These are phyloP conservation scores for Punctularia strigosozonata DNA, from an alignment of 768 basidiomycete species.

Conservation along the genomic window DNA sequence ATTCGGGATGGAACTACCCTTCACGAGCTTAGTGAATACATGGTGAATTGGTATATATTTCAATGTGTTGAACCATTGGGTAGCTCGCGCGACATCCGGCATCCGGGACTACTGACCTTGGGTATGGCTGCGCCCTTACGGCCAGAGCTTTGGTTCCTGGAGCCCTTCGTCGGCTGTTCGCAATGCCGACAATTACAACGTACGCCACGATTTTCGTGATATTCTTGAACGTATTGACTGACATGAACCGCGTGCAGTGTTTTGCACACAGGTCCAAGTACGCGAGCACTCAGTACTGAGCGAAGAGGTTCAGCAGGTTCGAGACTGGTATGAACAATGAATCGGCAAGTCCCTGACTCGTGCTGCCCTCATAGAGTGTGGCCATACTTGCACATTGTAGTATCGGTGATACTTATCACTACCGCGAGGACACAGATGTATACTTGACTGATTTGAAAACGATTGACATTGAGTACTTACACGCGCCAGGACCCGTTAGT, in stretches of 20 bases:
- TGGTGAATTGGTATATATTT: too few species aligned
- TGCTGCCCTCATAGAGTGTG: too few species aligned
- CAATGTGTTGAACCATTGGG: constrained; percentile 22
- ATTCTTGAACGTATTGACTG: not conserved
- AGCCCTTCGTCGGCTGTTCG: constrained; percentile 11
- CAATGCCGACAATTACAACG: constrained; percentile 40
- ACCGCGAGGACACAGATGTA: too few species aligned
- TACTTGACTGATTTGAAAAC: too few species aligned
- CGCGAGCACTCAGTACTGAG: constrained; percentile 26
- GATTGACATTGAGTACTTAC: too few species aligned
- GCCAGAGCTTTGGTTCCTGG: constrained; percentile 23
- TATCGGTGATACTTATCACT: too few species aligned
- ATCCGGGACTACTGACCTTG: constrained; percentile 10
- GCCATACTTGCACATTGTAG: too few species aligned
- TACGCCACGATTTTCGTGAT: constrained; percentile 10
- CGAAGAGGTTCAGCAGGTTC: too few species aligned
- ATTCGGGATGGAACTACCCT: constrained; percentile 35
- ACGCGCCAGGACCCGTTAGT: too few species aligned
- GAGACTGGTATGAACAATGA: too few species aligned
- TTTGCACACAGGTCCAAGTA: constrained; percentile 37
- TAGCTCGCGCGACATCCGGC: not conserved
- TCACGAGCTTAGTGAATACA: constrained; percentile 38
- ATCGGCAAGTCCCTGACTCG: too few species aligned
- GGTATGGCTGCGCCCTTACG: constrained; percentile 26
- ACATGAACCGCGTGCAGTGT: constrained; percentile 18